Percentiles rank a stretch among this genome's conserved stretches.
phyloP scores from a whole-genome alignment of 2,329 filamentous ascomycete genomes.

The Arachnomyces sp. region DNA sequence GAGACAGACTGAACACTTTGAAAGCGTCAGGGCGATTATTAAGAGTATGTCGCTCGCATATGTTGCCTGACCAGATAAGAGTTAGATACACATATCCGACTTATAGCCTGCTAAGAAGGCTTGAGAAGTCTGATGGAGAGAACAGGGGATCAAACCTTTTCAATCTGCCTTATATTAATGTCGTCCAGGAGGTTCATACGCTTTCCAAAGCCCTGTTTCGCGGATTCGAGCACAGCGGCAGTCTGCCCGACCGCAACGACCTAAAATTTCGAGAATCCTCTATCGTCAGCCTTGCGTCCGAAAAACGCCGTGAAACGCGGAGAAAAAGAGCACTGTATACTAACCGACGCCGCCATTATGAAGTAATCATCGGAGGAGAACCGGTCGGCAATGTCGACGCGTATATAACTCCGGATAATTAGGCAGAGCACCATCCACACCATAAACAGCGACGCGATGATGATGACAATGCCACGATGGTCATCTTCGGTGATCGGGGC shows the following conservation, averaged over 20 bases:
- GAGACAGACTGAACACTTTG: slow-evolving; percentile 8
- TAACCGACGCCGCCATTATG: slow-evolving; percentile 11
- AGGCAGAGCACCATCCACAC: slow-evolving; percentile 12
- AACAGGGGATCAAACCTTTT: slow-evolving; percentile 7
- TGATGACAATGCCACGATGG: slow-evolving; percentile 10
- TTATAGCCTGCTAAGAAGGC: not conserved
- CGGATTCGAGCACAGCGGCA: slow-evolving; percentile 9
- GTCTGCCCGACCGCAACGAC: slow-evolving; percentile 11
- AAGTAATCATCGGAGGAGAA: slow-evolving; percentile 11
- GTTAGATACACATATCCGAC: no score
- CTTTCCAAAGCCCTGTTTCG: slow-evolving; percentile 11
- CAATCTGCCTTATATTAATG: slow-evolving; percentile 3
- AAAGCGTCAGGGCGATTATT: slow-evolving; percentile 10
- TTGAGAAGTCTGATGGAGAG: not conserved
- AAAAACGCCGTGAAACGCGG: no score
- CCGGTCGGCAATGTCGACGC: slow-evolving; percentile 12
- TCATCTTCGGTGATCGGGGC: slow-evolving; percentile 11
- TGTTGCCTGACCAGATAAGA: no score
- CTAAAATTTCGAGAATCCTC: no score
- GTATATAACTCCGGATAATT: slow-evolving; percentile 10
- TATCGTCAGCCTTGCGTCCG: no score
- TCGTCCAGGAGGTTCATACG: slow-evolving; percentile 2
- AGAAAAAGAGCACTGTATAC: no score
- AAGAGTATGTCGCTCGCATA: slow-evolving; percentile 12
- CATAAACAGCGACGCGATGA: slow-evolving; percentile 10